Conservation (phyloP, 2,329 filamentous ascomycete species). For the Colletotrichum sp. region DNA sequence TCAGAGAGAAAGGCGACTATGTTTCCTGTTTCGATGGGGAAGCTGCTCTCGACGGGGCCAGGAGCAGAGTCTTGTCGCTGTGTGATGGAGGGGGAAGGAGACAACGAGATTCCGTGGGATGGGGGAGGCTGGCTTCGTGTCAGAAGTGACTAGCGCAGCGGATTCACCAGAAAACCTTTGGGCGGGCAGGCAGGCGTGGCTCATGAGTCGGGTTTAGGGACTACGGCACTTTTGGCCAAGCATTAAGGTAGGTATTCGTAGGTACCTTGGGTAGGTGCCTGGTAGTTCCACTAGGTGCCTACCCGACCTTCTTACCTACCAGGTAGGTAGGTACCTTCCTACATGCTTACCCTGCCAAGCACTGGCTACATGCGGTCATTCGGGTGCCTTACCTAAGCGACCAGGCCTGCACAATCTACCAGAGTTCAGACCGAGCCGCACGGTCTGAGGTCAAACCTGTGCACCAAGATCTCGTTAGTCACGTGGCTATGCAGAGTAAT, state of each 20-base stretch:
- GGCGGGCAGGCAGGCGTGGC: not conserved
- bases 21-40: not conserved
- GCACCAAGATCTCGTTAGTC: not conserved
- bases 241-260: not conserved
- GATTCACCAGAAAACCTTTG: not conserved
- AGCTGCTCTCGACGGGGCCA: not conserved
- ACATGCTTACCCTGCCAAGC: not conserved
- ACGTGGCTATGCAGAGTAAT: not conserved
- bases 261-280: no score
- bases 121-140: not conserved
- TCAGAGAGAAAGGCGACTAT: not conserved
- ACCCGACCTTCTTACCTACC: not conserved
- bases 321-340: not conserved
- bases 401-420: not conserved
- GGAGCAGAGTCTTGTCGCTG: not conserved
- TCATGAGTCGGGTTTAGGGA: constrained; percentile 3
- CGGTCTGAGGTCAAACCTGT: not conserved
- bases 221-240: not conserved
- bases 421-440: not conserved
- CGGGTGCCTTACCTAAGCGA: not conserved
- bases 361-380: not conserved
- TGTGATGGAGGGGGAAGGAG: not conserved
- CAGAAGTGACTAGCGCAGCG: not conserved
- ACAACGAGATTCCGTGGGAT: not conserved
- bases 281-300: no score